Percentiles rank a stretch among this genome's conserved stretches.
Evolutionary conservation across 371 early-diverging fungal genomes (phyloP).

Genomic region (Syncephalis plumigaleata): DNA sequence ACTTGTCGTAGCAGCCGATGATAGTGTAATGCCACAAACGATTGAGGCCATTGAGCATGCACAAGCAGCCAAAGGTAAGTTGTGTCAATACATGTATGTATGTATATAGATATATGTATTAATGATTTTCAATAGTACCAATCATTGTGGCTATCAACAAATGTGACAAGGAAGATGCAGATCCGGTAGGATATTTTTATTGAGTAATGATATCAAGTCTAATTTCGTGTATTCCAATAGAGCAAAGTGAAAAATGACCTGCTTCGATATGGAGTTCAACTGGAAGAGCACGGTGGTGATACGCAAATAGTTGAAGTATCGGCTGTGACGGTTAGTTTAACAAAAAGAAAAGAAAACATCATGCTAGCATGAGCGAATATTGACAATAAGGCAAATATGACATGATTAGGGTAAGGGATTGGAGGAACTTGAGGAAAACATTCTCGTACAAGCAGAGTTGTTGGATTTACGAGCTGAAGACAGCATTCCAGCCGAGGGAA

Average conservation of each 20-base stretch:
- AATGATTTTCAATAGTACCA: slow-evolving; percentile 34
- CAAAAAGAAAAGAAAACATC: background rate
- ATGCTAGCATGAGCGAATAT: no score
- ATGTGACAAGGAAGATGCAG: slow-evolving; percentile 78
- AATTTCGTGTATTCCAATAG: slow-evolving; percentile 5
- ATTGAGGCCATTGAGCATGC: slow-evolving; percentile 88
- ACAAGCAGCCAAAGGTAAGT: slow-evolving; percentile 42
- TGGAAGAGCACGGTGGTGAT: slow-evolving; percentile 92
- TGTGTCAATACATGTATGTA: background rate
- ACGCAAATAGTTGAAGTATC: slow-evolving; percentile 80
- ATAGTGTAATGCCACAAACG: slow-evolving; percentile 96
- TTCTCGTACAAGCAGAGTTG: slow-evolving; percentile 70
- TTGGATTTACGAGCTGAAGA: slow-evolving; percentile 70
- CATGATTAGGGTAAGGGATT: slow-evolving; percentile 46
- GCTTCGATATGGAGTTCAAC: slow-evolving; percentile 54
- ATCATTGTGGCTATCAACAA: slow-evolving; percentile 94
- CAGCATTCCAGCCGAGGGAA: slow-evolving; percentile 52
- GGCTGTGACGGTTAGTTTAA: slow-evolving; percentile 38
- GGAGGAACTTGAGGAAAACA: slow-evolving; percentile 75
- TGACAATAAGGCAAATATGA: background rate
- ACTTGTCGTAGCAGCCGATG: slow-evolving; percentile 91
- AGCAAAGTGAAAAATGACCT: slow-evolving; percentile 58
- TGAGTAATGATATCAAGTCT: background rate
- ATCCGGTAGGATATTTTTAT: slow-evolving; percentile 23
- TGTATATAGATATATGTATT: background rate